Base-by-base conservation (phyloP, 2,329 filamentous ascomycete genomes). In the Colletotrichum filicis region DNA sequence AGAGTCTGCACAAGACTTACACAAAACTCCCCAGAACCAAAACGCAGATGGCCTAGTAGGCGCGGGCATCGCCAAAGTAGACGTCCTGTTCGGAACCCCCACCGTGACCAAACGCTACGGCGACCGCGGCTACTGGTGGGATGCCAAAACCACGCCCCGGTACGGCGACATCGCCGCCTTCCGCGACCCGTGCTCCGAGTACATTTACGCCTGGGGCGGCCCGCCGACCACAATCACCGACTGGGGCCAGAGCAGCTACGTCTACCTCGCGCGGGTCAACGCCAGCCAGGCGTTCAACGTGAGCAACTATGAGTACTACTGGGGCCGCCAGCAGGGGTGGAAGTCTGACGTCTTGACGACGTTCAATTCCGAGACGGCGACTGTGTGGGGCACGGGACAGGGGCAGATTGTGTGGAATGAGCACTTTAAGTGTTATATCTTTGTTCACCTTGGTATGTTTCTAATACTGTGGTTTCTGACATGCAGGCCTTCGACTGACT, bases 101-200 rank as follows among this genome's bases (percentile, higher is more conserved):
- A 83, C 81, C 0, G 79, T 83, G 2, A 83, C 80, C 6, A 52
- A 81, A 57, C 80, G 83, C 6, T 76, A 76, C 59, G 80, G 80
- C n/a, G 64, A 74, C 42, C 73, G 65, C 3, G 80, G 80, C 5
- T 82, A 79, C 63, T 85, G 83, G 83, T 85, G 82, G 83, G 74
- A 81, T 5, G 75, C 78, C 5, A 68, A 71, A 7, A 75, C 42
- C 9, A 76, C 72, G 4, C 74, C 83, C 7, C 81, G 81, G 8
- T 85, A 84, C 46, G 83, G 83, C 28, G 83, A 85, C 60, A 74
- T 82, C 2, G 78, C 79, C 1, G 79, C 82, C 1, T 84, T 84
- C 66, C 78, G 79, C 3, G 83, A 85, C 42, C 79, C 80, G 3
- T 74, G 77, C n/a, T 83, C 81, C 52, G 80, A 82, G 3, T 84